phyloP scores from a whole-genome alignment of 2,329 filamentous ascomycete genomes.

The Stylonectria norvegica region DNA sequence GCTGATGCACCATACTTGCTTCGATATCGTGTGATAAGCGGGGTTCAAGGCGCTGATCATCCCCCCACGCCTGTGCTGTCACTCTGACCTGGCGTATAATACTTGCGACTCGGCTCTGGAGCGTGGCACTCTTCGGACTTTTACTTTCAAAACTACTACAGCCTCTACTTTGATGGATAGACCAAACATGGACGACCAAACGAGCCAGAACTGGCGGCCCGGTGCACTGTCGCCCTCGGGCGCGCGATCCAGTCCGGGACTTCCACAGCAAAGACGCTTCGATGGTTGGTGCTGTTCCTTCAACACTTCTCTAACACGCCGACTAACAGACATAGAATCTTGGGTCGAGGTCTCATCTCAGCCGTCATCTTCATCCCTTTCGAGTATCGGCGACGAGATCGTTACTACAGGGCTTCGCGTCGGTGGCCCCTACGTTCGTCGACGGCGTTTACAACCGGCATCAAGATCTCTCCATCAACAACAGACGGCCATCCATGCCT shows the following conservation, averaged over 20 bases:
- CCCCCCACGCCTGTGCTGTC: not conserved
- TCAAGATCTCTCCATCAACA: constrained; percentile 36
- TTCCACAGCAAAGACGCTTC: constrained; percentile 33
- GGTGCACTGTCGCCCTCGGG: constrained; percentile 24
- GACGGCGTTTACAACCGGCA: constrained; percentile 47
- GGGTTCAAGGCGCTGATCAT: constrained; percentile 8
- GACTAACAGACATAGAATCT: constrained; percentile 62
- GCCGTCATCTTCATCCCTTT: constrained; percentile 89
- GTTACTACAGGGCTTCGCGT: constrained; percentile 84
- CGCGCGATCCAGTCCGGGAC: constrained; percentile 29
- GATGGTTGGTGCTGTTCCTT: constrained; percentile 31
- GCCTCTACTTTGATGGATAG: too few relatives aligned
- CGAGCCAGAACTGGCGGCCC: constrained; percentile 25
- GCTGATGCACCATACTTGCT: constrained; percentile 7
- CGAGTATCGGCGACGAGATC: constrained; percentile 81
- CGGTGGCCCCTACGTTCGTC: constrained; percentile 59
- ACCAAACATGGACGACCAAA: constrained; percentile 27
- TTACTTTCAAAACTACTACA: too few relatives aligned
- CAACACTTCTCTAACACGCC: constrained; percentile 1
- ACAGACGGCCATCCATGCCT: constrained; percentile 40
- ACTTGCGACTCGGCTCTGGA: too few relatives aligned
- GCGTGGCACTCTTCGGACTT: too few relatives aligned
- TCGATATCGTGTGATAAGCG: constrained; percentile 18
- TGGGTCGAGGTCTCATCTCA: constrained; percentile 95
- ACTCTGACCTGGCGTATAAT: not conserved